Evolutionary conservation across 371 early-diverging fungal species (phyloP).

Genomic region (Amoeboaphelidium occidentale): DNA sequence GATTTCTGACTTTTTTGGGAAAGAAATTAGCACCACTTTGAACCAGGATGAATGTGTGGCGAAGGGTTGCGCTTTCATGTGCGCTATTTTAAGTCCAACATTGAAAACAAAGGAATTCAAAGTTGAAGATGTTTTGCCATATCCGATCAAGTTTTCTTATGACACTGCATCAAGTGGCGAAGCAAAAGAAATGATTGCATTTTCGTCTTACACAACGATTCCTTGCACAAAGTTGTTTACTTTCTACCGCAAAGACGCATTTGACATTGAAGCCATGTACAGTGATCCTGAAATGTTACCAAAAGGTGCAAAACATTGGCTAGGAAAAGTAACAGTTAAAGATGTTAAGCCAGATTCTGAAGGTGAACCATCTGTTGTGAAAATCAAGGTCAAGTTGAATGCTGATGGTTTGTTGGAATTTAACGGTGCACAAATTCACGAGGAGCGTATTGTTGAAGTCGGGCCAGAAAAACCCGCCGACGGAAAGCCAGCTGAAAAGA

Average conservation of each 20-base stretch:
- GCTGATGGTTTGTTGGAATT: neutral
- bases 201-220: neutral
- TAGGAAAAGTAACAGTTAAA: neutral
- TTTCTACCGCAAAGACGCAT: neutral
- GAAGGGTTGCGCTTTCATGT: constrained; percentile 85
- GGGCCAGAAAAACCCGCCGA: no score
- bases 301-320: neutral
- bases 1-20: constrained; percentile 53
- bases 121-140: constrained; percentile 59
- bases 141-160: constrained; percentile 38
- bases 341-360: neutral
- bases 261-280: neutral
- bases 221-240: neutral
- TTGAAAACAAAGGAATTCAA: constrained; percentile 90
- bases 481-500: constrained; percentile 7
- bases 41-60: constrained; percentile 94
- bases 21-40: constrained; percentile 58
- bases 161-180: constrained; percentile 10
- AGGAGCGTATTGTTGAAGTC: neutral
- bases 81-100: constrained; percentile 89
- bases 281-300: neutral
- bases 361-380: neutral
- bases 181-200: constrained; percentile 1
- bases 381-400: neutral
- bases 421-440: neutral